phyloP scores from a whole-genome alignment of 148 eudicot species.

The Rhododendron molle region DNA sequence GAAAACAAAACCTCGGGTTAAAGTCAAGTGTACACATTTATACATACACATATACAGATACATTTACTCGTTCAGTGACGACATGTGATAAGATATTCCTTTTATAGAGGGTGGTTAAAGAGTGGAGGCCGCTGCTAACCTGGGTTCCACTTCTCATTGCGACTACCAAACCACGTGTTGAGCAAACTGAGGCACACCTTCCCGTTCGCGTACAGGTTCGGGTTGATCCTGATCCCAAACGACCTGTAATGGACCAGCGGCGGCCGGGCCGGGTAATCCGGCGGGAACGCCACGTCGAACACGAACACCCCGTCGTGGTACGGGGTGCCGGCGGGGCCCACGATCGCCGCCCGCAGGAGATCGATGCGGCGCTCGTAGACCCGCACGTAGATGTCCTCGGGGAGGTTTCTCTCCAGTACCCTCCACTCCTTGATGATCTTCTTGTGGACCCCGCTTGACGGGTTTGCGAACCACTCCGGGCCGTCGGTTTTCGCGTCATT shows the following conservation, averaged over 20 bases:
- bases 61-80: too few relatives aligned
- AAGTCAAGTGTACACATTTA: too few relatives aligned
- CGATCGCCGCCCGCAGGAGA: slow-evolving; percentile 69
- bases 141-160: slow-evolving; percentile 48
- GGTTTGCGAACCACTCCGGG: background rate
- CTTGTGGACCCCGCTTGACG: slow-evolving; percentile 16
- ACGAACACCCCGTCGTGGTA: slow-evolving; percentile 78
- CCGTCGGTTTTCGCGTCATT: background rate
- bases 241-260: slow-evolving; percentile 50
- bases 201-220: slow-evolving; percentile 58
- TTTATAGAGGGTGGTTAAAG: too few relatives aligned
- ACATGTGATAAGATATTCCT: background rate
- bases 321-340: slow-evolving; percentile 77
- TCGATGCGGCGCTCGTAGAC: slow-evolving; percentile 62
- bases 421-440: slow-evolving; percentile 76
- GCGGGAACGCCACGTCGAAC: slow-evolving; percentile 61
- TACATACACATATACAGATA: too few relatives aligned
- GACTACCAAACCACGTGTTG: slow-evolving; percentile 65
- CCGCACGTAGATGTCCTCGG: slow-evolving; percentile 59
- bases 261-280: slow-evolving; percentile 55
- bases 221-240: slow-evolving; percentile 63
- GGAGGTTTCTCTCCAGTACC: slow-evolving; percentile 44
- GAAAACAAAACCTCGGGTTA: too few relatives aligned
- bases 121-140: background rate
- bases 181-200: slow-evolving; percentile 65